A percentile compares a stretch with the other conserved stretches of the same genome.
Conservation (phyloP, 2,329 filamentous ascomycete genomes). For the Amphichorda felina region DNA sequence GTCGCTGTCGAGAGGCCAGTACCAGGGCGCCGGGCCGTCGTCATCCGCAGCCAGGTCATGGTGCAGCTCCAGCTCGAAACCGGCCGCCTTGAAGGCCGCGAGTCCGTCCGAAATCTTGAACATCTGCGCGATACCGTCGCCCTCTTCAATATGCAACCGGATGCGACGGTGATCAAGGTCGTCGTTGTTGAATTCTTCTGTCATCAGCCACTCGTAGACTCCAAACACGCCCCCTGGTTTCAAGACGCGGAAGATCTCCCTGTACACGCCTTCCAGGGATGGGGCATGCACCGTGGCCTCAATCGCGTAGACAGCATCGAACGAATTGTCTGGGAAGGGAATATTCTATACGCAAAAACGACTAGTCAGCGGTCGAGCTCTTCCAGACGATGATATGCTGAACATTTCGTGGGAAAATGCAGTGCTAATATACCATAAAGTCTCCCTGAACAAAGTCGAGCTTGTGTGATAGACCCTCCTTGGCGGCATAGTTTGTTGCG, state of each 20-base stretch:
- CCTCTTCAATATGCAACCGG: conserved; percentile 81
- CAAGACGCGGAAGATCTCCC: conserved; percentile 78
- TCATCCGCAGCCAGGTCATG: conserved; percentile 43
- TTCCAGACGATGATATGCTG: no score
- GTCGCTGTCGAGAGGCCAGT: conserved; percentile 67
- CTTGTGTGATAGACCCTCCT: conserved; percentile 66
- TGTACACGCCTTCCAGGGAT: conserved; percentile 76
- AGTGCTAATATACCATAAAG: conserved; percentile 77
- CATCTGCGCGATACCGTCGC: conserved; percentile 93
- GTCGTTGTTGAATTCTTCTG: conserved; percentile 79
- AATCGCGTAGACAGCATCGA: conserved; percentile 89
- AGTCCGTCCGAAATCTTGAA: conserved; percentile 70
- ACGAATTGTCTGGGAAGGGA: conserved; percentile 76
- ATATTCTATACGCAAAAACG: no score
- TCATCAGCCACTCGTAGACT: conserved; percentile 97
- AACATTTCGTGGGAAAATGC: no score
- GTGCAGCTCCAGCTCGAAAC: conserved; percentile 57
- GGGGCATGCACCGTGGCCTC: conserved; percentile 91
- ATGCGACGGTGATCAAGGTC: conserved; percentile 76
- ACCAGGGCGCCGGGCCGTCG: conserved; percentile 63
- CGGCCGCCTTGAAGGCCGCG: conserved; percentile 68
- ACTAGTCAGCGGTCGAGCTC: no score
- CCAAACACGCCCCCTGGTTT: conserved; percentile 93
- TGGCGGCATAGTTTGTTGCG: conserved; percentile 66
- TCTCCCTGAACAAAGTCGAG: conserved; percentile 80